phyloP scores from a whole-genome alignment of 768 basidiomycete species.

The Scleroderma citrinum region DNA sequence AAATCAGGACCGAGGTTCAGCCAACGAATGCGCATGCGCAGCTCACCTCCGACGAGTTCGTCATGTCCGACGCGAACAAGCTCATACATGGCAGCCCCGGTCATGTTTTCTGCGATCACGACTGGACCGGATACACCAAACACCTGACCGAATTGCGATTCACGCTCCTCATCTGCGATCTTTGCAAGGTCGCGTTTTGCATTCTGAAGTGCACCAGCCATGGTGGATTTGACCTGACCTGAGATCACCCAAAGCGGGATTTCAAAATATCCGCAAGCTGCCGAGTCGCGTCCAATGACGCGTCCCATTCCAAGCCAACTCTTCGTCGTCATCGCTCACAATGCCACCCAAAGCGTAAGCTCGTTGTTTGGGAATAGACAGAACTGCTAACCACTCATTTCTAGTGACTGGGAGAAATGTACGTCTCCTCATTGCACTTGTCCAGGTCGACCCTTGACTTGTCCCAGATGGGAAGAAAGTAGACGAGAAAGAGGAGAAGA shows the following conservation, averaged over 20 bases:
- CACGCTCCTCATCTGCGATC: conserved; percentile 86
- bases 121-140: conserved; percentile 98
- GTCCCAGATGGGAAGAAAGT: conserved; percentile 72
- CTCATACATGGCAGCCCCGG: conserved; percentile 94
- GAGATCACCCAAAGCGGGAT: conserved; percentile 24
- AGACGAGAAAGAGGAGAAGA: conserved; percentile 90
- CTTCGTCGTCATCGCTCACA: conserved; percentile 12
- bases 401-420: conserved; percentile 99
- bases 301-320: conserved; percentile 24
- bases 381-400: conserved; percentile 8
- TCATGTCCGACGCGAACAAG: conserved; percentile 97
- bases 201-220: conserved; percentile 93
- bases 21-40: not conserved
- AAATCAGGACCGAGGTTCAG: conserved; percentile 8
- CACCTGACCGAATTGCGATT: conserved; percentile 82
- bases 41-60: conserved; percentile 91
- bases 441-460: conserved; percentile 9
- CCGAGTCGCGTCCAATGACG: conserved; percentile 33
- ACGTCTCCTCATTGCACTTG: conserved; percentile 20
- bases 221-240: conserved; percentile 26
- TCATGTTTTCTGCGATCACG: conserved; percentile 95
- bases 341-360: conserved; percentile 97
- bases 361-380: not conserved
- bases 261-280: conserved; percentile 17
- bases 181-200: conserved; percentile 84